Percentiles rank a stretch among this genome's conserved stretches.
Evolutionary conservation across 2,329 filamentous ascomycete genomes (phyloP).

Genomic region (Hymenoscyphus fraxineus): DNA sequence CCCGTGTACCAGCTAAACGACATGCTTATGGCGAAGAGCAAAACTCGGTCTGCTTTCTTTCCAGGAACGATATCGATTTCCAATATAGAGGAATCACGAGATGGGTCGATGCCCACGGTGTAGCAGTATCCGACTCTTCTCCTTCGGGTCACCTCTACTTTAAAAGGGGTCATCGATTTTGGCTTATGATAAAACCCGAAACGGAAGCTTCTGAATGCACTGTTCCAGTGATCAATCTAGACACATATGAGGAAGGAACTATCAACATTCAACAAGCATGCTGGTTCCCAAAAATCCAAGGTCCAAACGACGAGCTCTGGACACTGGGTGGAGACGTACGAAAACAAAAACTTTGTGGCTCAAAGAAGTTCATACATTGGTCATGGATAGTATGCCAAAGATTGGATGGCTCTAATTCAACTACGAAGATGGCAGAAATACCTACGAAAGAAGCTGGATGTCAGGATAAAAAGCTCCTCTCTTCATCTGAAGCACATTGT

Average conservation of each 20-base stretch:
- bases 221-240: slow-evolving; percentile 28
- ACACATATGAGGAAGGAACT: slow-evolving; percentile 18
- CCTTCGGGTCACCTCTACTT: slow-evolving; percentile 18
- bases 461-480: slow-evolving; percentile 9
- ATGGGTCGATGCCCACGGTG: slow-evolving; percentile 23
- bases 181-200: slow-evolving; percentile 19
- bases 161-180: slow-evolving; percentile 20
- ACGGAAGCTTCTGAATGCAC: slow-evolving; percentile 6
- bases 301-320: slow-evolving; percentile 22
- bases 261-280: slow-evolving; percentile 24
- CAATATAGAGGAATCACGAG: slow-evolving; percentile 8
- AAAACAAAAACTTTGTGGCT: slow-evolving; percentile 17
- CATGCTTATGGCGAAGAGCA: slow-evolving; percentile 17
- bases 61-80: slow-evolving; percentile 26
- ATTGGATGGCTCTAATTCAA: slow-evolving; percentile 15
- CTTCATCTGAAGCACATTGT: slow-evolving; percentile 2
- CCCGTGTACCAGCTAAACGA: slow-evolving; percentile 23
- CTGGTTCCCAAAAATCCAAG: slow-evolving; percentile 24
- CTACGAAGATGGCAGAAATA: slow-evolving; percentile 16
- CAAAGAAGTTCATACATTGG: slow-evolving; percentile 14
- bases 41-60: slow-evolving; percentile 26
- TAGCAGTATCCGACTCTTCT: slow-evolving; percentile 20
- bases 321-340: slow-evolving; percentile 22
- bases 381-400: slow-evolving; percentile 25
- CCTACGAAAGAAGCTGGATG: slow-evolving; percentile 14